A percentile compares a stretch with the other conserved stretches of the same genome.
These are phyloP conservation scores for Kodamaea suecica DNA, from an alignment of 1,139 yeast genomes.

Conservation along the genomic window DNA sequence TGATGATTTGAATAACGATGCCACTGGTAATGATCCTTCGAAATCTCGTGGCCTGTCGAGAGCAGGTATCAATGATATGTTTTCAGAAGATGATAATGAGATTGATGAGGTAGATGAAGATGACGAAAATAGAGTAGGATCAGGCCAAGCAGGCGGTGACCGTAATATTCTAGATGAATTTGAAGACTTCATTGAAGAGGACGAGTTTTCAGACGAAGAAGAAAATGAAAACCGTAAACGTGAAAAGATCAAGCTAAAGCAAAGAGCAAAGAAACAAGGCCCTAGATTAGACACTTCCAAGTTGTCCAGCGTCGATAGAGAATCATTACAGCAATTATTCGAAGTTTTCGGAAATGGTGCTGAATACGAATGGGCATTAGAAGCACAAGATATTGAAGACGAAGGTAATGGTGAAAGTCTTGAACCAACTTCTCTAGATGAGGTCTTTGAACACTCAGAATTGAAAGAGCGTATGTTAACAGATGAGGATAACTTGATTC, in stretches of 20 bases:
- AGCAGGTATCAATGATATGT: constrained; percentile 67
- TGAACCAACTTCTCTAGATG: constrained; percentile 67
- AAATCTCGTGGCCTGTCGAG: constrained; percentile 12
- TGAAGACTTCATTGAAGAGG: constrained; percentile 96
- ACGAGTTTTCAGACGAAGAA: constrained; percentile 91
- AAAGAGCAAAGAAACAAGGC: constrained; percentile 37
- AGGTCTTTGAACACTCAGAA: constrained; percentile 93
- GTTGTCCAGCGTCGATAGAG: constrained; percentile 81
- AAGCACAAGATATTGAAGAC: constrained; percentile 74
- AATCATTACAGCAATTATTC: constrained; percentile 85
- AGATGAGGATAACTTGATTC: constrained; percentile 83
- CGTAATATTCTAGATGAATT: constrained; percentile 67
- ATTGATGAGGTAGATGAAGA: constrained; percentile 37
- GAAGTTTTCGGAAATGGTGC: constrained; percentile 98
- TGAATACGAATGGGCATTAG: constrained; percentile 97
- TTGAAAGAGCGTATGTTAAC: constrained; percentile 87
- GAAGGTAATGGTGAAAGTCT: constrained; percentile 53
- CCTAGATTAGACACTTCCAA: constrained; percentile 53
- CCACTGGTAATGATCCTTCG: constrained; percentile 23
- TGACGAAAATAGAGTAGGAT: constrained; percentile 31
- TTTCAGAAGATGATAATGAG: constrained; percentile 75
- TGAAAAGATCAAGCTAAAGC: constrained; percentile 36
- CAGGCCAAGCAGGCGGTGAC: constrained; percentile 32
- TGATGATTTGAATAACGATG: too few relatives aligned
- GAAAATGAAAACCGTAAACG: constrained; percentile 54